phyloP scores from a whole-genome alignment of 2,329 filamentous ascomycete genomes.

The Fonsecaea nubica region DNA sequence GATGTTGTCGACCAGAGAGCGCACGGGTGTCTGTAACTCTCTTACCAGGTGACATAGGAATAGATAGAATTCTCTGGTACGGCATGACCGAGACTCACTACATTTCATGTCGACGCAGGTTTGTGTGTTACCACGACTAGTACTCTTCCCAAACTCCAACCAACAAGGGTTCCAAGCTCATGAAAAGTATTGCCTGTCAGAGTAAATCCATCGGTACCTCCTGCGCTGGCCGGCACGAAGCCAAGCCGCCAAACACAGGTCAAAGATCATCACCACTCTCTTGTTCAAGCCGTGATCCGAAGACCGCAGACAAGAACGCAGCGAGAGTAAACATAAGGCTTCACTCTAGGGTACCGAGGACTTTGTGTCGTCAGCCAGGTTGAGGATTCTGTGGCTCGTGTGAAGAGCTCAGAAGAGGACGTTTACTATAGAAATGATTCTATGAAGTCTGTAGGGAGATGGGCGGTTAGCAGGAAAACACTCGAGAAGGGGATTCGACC shows the following conservation, averaged over 20 bases:
- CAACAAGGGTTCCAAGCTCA: conserved; percentile 37
- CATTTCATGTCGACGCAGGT: not conserved
- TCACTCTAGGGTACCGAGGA: conserved; percentile 92
- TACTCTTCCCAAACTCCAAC: conserved; percentile 40
- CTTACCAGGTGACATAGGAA: no score
- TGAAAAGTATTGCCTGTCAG: conserved; percentile 43
- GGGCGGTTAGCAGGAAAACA: conserved; percentile 24
- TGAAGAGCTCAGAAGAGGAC: conserved; percentile 90
- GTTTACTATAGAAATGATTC: conserved; percentile 99
- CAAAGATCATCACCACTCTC: conserved; percentile 95
- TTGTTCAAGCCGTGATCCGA: conserved; percentile 50
- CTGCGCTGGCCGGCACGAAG: conserved; percentile 40
- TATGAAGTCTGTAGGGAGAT: conserved; percentile 56
- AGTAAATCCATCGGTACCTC: conserved; percentile 42
- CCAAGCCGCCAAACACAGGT: conserved; percentile 55
- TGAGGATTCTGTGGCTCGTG: conserved; percentile 89
- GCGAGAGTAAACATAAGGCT: conserved; percentile 62
- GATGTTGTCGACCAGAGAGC: no score
- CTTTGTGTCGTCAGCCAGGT: conserved; percentile 91
- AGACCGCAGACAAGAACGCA: conserved; percentile 41
- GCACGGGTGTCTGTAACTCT: no score
- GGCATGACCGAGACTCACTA: not conserved
- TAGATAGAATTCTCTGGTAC: no score
- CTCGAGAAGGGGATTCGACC: not conserved
- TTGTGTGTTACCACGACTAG: not conserved